phyloP scores from a whole-genome alignment of 2,329 filamentous ascomycete genomes.

The Fonsecaea pedrosoi region DNA sequence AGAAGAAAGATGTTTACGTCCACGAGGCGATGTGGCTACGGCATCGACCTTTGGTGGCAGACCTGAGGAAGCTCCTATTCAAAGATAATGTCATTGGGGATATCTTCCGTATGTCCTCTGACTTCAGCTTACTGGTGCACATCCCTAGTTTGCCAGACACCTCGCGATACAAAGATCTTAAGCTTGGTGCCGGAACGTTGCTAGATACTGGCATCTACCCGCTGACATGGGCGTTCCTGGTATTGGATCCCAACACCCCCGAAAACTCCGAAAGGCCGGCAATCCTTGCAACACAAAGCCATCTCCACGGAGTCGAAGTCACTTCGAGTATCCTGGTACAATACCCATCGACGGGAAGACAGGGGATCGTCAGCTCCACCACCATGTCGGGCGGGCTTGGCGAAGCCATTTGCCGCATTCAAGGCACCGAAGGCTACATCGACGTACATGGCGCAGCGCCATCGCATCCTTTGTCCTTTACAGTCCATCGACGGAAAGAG shows the following conservation, averaged over 20 bases:
- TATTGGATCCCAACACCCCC: constrained; percentile 72
- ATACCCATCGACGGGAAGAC: constrained; percentile 49
- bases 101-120: constrained; percentile 63
- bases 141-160: constrained; percentile 24
- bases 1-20: constrained; percentile 72
- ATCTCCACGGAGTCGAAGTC: constrained; percentile 42
- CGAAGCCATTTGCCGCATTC: constrained; percentile 27
- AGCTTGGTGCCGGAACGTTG: constrained; percentile 81
- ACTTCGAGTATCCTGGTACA: constrained; percentile 50
- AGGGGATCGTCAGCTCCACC: constrained; percentile 54
- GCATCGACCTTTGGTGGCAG: constrained; percentile 81
- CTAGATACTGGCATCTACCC: constrained; percentile 88
- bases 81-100: constrained; percentile 59
- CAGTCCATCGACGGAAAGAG: constrained; percentile 26
- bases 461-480: constrained; percentile 31
- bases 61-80: constrained; percentile 61
- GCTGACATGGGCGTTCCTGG: constrained; percentile 89
- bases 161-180: constrained; percentile 70
- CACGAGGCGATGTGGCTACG: constrained; percentile 80
- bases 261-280: constrained; percentile 70
- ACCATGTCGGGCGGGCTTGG: constrained; percentile 36
- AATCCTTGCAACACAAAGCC: constrained; percentile 63
- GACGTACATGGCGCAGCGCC: constrained; percentile 30
- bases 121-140: constrained; percentile 47
- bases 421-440: constrained; percentile 38